Conservation (phyloP, 495 filamentous ascomycete species). For the Neurospora sp. region DNA sequence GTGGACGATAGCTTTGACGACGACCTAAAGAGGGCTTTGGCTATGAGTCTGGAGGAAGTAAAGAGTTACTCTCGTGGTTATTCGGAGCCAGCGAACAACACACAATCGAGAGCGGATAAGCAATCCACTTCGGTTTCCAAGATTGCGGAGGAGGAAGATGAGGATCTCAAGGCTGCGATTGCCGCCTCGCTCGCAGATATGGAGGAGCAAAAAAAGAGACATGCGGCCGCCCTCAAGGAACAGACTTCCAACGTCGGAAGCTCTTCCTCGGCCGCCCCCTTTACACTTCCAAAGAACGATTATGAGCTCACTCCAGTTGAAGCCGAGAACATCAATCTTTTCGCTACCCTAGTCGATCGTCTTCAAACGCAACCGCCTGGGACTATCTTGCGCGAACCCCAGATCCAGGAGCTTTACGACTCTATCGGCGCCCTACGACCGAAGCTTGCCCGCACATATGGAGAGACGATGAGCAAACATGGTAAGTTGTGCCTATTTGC, state of each 20-base stretch:
- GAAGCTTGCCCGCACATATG: constrained; percentile 91
- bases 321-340: constrained; percentile 95
- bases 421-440: constrained; percentile 86
- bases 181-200: constrained; percentile 94
- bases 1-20: constrained; percentile 84
- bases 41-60: constrained; percentile 94
- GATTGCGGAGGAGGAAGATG: constrained; percentile 70
- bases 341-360: constrained; percentile 87
- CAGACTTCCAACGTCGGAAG: constrained; percentile 41
- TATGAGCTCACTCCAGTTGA: constrained; percentile 92
- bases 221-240: constrained; percentile 70
- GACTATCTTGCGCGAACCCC: constrained; percentile 87
- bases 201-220: constrained; percentile 93
- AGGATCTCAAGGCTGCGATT: constrained; percentile 90
- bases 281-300: constrained; percentile 66
- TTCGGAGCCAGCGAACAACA: constrained; percentile 29
- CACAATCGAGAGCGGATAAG: constrained; percentile 30
- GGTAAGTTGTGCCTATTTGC: constrained; percentile 43
- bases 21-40: constrained; percentile 81
- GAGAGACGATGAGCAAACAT: constrained; percentile 99
- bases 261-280: constrained; percentile 28
- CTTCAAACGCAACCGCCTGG: constrained; percentile 92
- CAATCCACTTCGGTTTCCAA: constrained; percentile 27
- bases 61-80: constrained; percentile 47
- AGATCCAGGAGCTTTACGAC: constrained; percentile 97